Percentiles rank a stretch among this genome's conserved stretches.
phyloP scores from a whole-genome alignment of 2,329 filamentous ascomycete species.

The Sarocladium strictum region DNA sequence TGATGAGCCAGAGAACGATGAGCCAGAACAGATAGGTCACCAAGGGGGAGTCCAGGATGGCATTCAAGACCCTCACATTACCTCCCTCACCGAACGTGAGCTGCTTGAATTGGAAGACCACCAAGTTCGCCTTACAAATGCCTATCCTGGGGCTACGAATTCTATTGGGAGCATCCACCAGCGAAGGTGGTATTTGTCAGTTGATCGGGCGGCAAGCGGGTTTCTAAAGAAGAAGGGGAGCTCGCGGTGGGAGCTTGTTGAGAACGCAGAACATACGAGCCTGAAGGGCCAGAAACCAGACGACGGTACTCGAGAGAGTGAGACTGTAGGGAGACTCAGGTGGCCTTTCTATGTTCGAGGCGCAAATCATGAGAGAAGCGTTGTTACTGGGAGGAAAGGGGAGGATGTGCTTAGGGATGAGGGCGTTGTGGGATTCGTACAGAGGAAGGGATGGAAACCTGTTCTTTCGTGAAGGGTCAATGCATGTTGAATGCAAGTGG shows the following conservation, averaged over 20 bases:
- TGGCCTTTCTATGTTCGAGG: conserved; percentile 60
- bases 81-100: conserved; percentile 33
- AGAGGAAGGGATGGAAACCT: conserved; percentile 54
- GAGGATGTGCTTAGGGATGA: conserved; percentile 57
- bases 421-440: conserved; percentile 48
- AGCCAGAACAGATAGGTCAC: background rate
- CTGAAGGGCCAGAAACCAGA: too few relatives aligned
- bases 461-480: too few relatives aligned
- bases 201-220: conserved; percentile 55
- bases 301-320: background rate
- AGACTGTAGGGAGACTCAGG: conserved; percentile 21
- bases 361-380: conserved; percentile 55
- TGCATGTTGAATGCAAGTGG: too few relatives aligned
- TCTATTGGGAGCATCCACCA: conserved; percentile 63
- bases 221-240: conserved; percentile 36
- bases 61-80: conserved; percentile 11
- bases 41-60: background rate
- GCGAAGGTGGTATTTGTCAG: conserved; percentile 58
- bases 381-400: conserved; percentile 57
- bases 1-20: conserved; percentile 14
- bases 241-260: conserved; percentile 11
- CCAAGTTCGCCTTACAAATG: conserved; percentile 53
- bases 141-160: conserved; percentile 61
- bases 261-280: too few relatives aligned
- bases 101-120: conserved; percentile 43